Base-by-base conservation (phyloP, 2,329 filamentous ascomycete genomes). In the Alternaria postmessia region DNA sequence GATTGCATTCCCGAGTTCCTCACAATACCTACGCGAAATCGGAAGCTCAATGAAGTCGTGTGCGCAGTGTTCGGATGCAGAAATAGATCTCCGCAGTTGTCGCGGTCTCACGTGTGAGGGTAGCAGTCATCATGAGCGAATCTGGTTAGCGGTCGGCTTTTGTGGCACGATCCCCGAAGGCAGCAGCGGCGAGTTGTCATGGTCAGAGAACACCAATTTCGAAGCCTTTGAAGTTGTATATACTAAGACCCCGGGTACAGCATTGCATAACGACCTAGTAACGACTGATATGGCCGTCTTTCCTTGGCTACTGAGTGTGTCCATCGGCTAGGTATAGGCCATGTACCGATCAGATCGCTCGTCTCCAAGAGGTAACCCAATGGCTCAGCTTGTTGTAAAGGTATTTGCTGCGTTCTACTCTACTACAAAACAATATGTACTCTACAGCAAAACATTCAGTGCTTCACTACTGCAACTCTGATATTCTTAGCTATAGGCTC, bases 31-130 rank as follows among this genome's bases (percentile, higher is more conserved):
- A 49, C 30, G 34, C 48, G 28, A 51, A 39, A 26, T 47, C 14
- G 4, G 18, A 26, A 42, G 26, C 26, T 32, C n/a, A 46, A 34
- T 16, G 30, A 38, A 44, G 18, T 42, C 22, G 47, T 52, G 48
- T 57, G 53, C 43, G 48, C 42, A 36, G 36, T 42, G 54, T 36
- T 44, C 47, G 5, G 28, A 57, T 52, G 54, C 30, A 57, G 53
- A 44, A 48, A 53, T 36, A 36, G 36, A 61, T 57, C 42, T 61
- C 54, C 47, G 41, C 48, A 59, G 5, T 46, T 55, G 54, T 61
- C 54, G 48, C 54, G 54, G 54, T 53, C 54, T 57, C 58, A 61
- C 58, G 58, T 61, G 58, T 47, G 24, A 38, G 24, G n/a, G 20
- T 26, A 12, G 20, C 24, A 49, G 44, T 44, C 30, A 44, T 39